Percentiles rank a stretch among this genome's conserved stretches.
Evolutionary conservation across 192 early-diverging fungal species (phyloP).

Genomic region (Coemansia sp.): DNA sequence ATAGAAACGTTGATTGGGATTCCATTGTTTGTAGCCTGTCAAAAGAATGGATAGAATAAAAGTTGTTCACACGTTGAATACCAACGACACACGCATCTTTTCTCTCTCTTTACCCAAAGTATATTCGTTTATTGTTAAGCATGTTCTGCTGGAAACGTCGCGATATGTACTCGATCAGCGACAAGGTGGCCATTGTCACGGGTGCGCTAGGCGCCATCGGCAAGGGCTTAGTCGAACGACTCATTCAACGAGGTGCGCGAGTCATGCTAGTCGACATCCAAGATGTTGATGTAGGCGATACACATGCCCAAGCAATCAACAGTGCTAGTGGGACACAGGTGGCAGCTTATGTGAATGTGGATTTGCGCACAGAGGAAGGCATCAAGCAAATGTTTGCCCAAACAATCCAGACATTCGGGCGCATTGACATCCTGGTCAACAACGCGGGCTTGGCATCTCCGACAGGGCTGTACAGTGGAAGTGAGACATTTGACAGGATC

Average conservation of each 20-base stretch:
- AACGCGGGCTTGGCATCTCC: slow-evolving; percentile 42
- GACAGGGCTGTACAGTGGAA: slow-evolving; percentile 24
- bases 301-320: slow-evolving; percentile 20
- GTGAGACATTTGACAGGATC: slow-evolving; percentile 29
- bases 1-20: too few species aligned
- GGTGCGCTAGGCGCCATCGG: slow-evolving; percentile 45
- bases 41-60: too few species aligned
- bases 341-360: slow-evolving; percentile 19
- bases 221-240: slow-evolving; percentile 11
- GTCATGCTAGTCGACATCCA: slow-evolving; percentile 38
- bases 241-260: slow-evolving; percentile 16
- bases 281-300: neutral
- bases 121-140: neutral
- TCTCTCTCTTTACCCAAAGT: neutral
- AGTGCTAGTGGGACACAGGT: neutral
- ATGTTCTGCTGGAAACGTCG: neutral
- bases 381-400: slow-evolving; percentile 22
- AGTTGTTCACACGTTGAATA: too few species aligned
- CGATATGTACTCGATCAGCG: slow-evolving; percentile 17
- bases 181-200: slow-evolving; percentile 36
- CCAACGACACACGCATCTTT: too few species aligned
- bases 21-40: too few species aligned
- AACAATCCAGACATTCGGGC: slow-evolving; percentile 23
- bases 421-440: slow-evolving; percentile 36
- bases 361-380: slow-evolving; percentile 14